Base-by-base conservation (phyloP, 306 rosid genomes). In the Argentina anserina region DNA sequence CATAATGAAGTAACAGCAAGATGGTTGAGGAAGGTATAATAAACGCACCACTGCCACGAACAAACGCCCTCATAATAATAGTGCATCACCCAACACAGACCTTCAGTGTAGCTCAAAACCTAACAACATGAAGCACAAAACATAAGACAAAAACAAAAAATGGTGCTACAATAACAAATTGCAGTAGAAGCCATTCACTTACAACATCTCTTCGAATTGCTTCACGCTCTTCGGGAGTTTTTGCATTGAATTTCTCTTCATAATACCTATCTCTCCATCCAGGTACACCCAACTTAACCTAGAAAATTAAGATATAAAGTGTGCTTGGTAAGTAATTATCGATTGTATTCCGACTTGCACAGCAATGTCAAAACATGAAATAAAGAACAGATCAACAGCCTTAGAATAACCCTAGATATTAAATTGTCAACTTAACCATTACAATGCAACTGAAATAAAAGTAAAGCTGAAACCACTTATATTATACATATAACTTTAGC, bases 201-300 rank as follows among this genome's bases (percentile, higher is more conserved):
- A 95, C 99, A 81, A 95, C 97, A 79, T 95, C 97, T 65, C 78
- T 95, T 41, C 97, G 87, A 74, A 87, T 77, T 60, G 78, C 86
- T 20, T 91, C 97, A 70, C 89, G 90, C 71, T 95, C 97, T 85
- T 95, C 99, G 0, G 96, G 97, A 79, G 97, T 85, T 76, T 71
- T 77, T 60, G 86, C 92, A 71, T 81, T 70, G 79, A 95, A 95
- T 42, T 95, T 95, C 50, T 90, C 97, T 73, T 90, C 95, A 75
- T 95, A 95, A 81, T 95, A 95, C 75, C 97, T 91, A 74, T 95
- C 99, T 82, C 86, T 95, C 99, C 99, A 91, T 72, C 99, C 99
- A 10, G 92, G 87, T 65, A 53, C 92, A 29, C 97, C 99, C 93
- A 95, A 82, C 80, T 86, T 91, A 73, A 92, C 79, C 99, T 95